Evolutionary conservation across 768 basidiomycete genomes (phyloP).

Genomic region (Mycena maculata): DNA sequence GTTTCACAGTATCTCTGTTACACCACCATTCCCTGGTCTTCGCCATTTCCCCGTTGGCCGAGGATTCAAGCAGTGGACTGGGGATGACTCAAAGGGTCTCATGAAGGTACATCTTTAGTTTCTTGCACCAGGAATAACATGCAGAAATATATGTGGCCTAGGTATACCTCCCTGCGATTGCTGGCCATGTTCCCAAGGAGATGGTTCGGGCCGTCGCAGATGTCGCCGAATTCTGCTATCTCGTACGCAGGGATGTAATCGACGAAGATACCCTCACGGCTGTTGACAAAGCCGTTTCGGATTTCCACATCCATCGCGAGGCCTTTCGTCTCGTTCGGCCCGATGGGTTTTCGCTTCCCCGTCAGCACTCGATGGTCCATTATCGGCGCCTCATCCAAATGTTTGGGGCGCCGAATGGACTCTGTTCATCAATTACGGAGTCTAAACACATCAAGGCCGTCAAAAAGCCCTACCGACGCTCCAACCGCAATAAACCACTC

Average conservation of each 20-base stretch:
- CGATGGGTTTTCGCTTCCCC: constrained; percentile 34
- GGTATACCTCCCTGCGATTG: constrained; percentile 9
- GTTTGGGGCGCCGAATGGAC: constrained; percentile 35
- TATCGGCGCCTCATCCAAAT: constrained; percentile 25
- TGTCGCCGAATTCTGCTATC: constrained; percentile 3
- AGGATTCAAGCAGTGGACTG: neutral
- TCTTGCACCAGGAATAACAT: no score
- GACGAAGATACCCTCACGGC: neutral
- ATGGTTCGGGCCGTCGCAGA: neutral
- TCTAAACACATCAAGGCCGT: no score
- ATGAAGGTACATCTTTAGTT: constrained; percentile 1
- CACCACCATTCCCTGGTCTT: neutral
- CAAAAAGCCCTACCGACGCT: constrained; percentile 38
- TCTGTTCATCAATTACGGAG: constrained; percentile 37
- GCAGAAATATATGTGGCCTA: neutral
- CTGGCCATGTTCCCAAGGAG: neutral
- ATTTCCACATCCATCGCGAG: constrained; percentile 33
- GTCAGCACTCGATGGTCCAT: constrained; percentile 38
- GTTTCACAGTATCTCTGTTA: neutral
- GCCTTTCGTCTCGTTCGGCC: constrained; percentile 34
- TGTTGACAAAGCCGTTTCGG: neutral
- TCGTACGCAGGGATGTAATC: neutral
- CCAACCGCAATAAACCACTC: constrained; percentile 35
- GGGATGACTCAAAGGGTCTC: neutral
- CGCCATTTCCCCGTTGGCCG: neutral